A percentile compares a stretch with the other conserved stretches of the same genome.
Evolutionary conservation across 164 flowering plant genomes (phyloP).

Genomic region (Vitis rotundifolia): DNA sequence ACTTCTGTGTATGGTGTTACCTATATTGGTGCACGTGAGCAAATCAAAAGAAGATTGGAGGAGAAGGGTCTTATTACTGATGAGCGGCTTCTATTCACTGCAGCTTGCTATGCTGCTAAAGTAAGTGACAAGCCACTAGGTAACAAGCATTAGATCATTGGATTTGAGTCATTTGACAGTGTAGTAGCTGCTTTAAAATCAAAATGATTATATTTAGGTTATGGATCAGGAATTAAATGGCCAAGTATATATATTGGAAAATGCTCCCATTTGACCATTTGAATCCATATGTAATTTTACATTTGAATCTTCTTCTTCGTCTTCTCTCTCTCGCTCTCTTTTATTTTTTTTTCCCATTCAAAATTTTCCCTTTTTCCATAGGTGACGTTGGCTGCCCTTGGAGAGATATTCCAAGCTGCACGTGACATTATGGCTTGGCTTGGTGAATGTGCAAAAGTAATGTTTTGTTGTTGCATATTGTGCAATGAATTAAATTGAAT

Average conservation of each 20-base stretch:
- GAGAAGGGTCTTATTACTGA: conserved; percentile 85
- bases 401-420: conserved; percentile 87
- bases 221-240: no score
- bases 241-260: no score
- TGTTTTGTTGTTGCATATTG: not conserved
- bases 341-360: not conserved
- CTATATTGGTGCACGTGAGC: conserved; percentile 95
- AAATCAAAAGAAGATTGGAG: conserved; percentile 81
- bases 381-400: conserved; percentile 92
- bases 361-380: conserved; percentile 10
- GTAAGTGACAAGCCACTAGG: conserved; percentile 37
- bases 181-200: not conserved
- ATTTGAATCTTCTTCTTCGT: not conserved
- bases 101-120: conserved; percentile 92
- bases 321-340: no score
- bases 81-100: conserved; percentile 69
- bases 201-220: not conserved
- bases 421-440: conserved; percentile 93
- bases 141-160: not conserved
- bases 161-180: not conserved
- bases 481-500: not conserved
- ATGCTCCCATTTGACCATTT: no score
- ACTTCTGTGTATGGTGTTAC: conserved; percentile 99
- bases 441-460: conserved; percentile 93
- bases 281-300: not conserved